Evolutionary conservation across 768 basidiomycete genomes (phyloP).

Genomic region (Leccinellum albellum): DNA sequence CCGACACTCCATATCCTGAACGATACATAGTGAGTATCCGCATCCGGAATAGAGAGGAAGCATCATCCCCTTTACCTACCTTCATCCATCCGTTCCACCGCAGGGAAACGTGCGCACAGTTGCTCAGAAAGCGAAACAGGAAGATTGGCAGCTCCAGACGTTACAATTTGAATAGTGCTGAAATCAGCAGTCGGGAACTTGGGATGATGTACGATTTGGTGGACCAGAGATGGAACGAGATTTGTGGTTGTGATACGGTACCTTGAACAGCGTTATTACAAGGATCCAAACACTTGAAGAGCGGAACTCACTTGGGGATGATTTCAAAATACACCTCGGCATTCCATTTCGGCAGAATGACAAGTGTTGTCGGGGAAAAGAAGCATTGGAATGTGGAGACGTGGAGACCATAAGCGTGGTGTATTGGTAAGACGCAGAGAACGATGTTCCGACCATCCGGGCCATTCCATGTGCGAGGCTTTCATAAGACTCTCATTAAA

Average conservation of each 20-base stretch:
- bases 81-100: slow-evolving; percentile 36
- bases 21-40: background rate
- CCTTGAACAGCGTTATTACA: slow-evolving; percentile 31
- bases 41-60: background rate
- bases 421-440: slow-evolving; percentile 62
- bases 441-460: slow-evolving; percentile 45
- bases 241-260: slow-evolving; percentile 48
- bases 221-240: slow-evolving; percentile 60
- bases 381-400: slow-evolving; percentile 46
- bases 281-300: background rate
- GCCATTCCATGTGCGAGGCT: slow-evolving; percentile 39
- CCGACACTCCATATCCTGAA: slow-evolving; percentile 70
- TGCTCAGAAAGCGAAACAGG: slow-evolving; percentile 50
- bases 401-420: slow-evolving; percentile 64
- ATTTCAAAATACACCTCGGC: slow-evolving; percentile 44
- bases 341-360: slow-evolving; percentile 62
- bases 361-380: slow-evolving; percentile 42
- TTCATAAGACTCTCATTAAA: background rate
- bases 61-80: slow-evolving; percentile 34
- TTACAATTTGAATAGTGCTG: slow-evolving; percentile 42
- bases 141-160: slow-evolving; percentile 64
- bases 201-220: slow-evolving; percentile 60
- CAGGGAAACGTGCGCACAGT: slow-evolving; percentile 35
- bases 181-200: slow-evolving; percentile 46
- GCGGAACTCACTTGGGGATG: slow-evolving; percentile 53